Base-by-base conservation (phyloP, 208 protist species). In the Acanthamoeba triangularis region DNA sequence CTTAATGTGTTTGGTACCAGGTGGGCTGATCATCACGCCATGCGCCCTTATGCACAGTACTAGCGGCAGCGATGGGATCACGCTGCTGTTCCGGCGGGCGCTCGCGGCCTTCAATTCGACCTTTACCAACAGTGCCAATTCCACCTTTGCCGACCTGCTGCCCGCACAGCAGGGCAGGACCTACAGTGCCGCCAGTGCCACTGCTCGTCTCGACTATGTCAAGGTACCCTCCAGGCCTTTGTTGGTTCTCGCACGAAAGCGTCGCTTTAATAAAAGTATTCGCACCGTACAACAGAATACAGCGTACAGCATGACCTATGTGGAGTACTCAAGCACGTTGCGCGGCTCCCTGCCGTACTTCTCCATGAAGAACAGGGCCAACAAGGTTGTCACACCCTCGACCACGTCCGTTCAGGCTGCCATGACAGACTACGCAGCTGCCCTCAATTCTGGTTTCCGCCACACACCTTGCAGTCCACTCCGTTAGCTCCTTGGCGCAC, bases 221-320 rank as follows among this genome's bases (percentile, higher is more conserved):
- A 33, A 78, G 69, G 69, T 56, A 47, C 41, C 41, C 41, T 47
- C 41, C 5, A 13, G 52, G 18, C 2, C 28, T 30, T 67, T n/a
- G 7, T 67, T 67, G 7, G 28, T 14, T 13, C 28, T 30, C 14
- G 0, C 61, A 30, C 25, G 2, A 63, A 52, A 2, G 52, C 18
- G 52, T 5, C 0, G 3, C 0, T 56, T 14, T 2, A 13, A 14
- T 20, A 0, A 23, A 1, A 54, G 1, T 56, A 20, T 67, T 33
- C 61, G 28, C 16, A 67, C 33, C 3, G 41, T 2, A 28, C 3
- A 54, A 14, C 74, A 84, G 74, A 84, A 84, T 7, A 84, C 16
- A 3, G 25, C 74, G 23, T 84, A 84, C 23, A 84, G 41, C 74
- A 54, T 84, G 74, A 84, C 74, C n/a, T 84, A 84, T 7, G 74